Percentiles rank a stretch among this genome's conserved stretches.
phyloP scores from a whole-genome alignment of 148 eudicot genomes.

The Amaranthus cruentus region DNA sequence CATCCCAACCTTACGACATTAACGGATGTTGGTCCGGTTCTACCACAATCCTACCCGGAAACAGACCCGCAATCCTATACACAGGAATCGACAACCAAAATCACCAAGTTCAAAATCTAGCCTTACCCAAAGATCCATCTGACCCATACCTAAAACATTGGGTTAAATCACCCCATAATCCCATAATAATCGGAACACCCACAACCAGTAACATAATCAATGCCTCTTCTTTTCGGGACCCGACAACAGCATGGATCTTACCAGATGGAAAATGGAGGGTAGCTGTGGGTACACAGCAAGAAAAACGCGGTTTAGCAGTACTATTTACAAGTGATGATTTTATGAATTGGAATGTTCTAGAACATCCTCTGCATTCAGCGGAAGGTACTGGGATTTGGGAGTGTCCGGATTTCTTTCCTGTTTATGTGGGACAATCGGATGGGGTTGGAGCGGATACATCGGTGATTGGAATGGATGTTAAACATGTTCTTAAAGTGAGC shows the following conservation, averaged over 20 bases:
- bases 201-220: neutral
- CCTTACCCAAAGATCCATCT: slow-evolving; percentile 31
- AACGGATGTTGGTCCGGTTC: slow-evolving; percentile 45
- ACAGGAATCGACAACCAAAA: slow-evolving; percentile 12
- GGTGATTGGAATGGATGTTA: slow-evolving; percentile 9
- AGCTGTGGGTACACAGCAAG: neutral
- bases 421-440: slow-evolving; percentile 2
- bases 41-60: slow-evolving; percentile 26
- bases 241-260: slow-evolving; percentile 30
- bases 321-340: slow-evolving; percentile 19
- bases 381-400: slow-evolving; percentile 23
- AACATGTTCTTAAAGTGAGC: slow-evolving; percentile 44
- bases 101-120: slow-evolving; percentile 34
- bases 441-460: slow-evolving; percentile 25
- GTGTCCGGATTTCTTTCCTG: slow-evolving; percentile 29
- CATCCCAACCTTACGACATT: slow-evolving; percentile 26
- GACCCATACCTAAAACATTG: slow-evolving; percentile 40
- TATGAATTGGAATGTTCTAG: neutral
- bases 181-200: slow-evolving; percentile 22
- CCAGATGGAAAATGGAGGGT: slow-evolving; percentile 13
- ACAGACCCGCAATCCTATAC: slow-evolving; percentile 33
- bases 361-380: neutral
- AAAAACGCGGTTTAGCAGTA: neutral
- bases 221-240: slow-evolving; percentile 19
- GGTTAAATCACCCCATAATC: slow-evolving; percentile 31